Base-by-base conservation (phyloP, 2,329 filamentous ascomycete species). In the Davidsoniella virescens region DNA sequence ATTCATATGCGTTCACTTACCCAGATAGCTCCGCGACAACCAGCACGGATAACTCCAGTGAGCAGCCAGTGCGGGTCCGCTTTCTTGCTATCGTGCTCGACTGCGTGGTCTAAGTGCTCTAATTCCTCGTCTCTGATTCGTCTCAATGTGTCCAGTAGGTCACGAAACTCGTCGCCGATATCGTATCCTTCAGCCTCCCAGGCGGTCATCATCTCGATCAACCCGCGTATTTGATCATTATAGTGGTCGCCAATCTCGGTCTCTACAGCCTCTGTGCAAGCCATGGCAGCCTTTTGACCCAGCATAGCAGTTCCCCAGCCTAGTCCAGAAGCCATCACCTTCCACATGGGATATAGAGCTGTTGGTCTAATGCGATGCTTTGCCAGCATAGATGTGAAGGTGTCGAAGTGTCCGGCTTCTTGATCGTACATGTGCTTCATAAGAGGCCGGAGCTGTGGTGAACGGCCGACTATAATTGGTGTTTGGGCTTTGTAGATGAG, bases 391-490 rank as follows among this genome's bases (percentile, higher is more conserved):
- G 70, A 60, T 65, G 94, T 94, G 73, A 96, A 98, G 36, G 81
- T 92, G 3, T 69, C 65, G 58, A 96, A 80, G 65, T 98, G 92
- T 7, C 79, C 82, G 10, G 78, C 87, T 70, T 98, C 92, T 64
- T 98, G 92, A 59, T 92, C 86, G 70, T 94, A 88, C 92, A 98
- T 98, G 72, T 96, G 92, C 59, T 81, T 78, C 87, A 98, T 94
- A 29, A 96, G 69, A 0, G 87, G 83, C 5, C 86, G 82, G 16
- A 98, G 79, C 62, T 94, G 84, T 1, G 92, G 90, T 63, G 95
- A 82, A 4, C 82, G 76, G 56, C 77, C 75, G 51, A 87, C 72
- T 48, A 96, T 68, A n/a, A 81, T 76, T 0, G 88, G 87, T 1
- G 80, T 90, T 65, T 98, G 92, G 2, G 86, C 81, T 1, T 78